Percentiles rank a stretch among this genome's conserved stretches.
phyloP scores from a whole-genome alignment of 2,329 filamentous ascomycete species.

The Chrysosporium queenslandicum region DNA sequence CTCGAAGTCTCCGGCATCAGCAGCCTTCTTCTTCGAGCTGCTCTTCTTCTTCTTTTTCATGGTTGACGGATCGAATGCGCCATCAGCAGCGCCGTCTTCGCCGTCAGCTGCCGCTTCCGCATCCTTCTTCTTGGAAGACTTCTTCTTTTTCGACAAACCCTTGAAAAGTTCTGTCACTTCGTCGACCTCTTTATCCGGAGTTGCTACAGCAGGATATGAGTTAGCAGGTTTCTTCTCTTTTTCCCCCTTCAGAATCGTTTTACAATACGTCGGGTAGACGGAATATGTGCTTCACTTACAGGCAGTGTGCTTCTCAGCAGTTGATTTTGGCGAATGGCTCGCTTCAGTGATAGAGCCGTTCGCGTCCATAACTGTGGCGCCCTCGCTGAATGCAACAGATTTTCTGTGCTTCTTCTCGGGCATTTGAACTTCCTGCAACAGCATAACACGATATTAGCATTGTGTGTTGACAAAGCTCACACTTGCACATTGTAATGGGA shows the following conservation, averaged over 20 bases:
- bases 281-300: slow-evolving; percentile 40
- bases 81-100: slow-evolving; percentile 42
- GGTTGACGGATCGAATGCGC: slow-evolving; percentile 55
- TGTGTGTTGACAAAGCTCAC: neutral
- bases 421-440: slow-evolving; percentile 31
- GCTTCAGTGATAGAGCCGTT: slow-evolving; percentile 76
- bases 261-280: neutral
- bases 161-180: slow-evolving; percentile 60
- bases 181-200: slow-evolving; percentile 48
- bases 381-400: slow-evolving; percentile 86
- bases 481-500: neutral
- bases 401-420: slow-evolving; percentile 60
- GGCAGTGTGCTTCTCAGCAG: slow-evolving; percentile 67
- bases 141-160: slow-evolving; percentile 65
- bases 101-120: slow-evolving; percentile 43
- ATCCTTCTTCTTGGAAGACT: slow-evolving; percentile 52
- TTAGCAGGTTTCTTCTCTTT: slow-evolving; percentile 33
- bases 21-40: slow-evolving; percentile 45
- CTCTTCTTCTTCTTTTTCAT: slow-evolving; percentile 86
- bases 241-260: neutral
- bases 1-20: slow-evolving; percentile 54
- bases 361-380: slow-evolving; percentile 74
- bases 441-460: slow-evolving; percentile 21
- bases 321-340: slow-evolving; percentile 61
- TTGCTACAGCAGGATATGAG: slow-evolving; percentile 42